These are phyloP conservation scores for Colletotrichum lini DNA, from an alignment of 2,329 filamentous ascomycete genomes.

Conservation along the genomic window DNA sequence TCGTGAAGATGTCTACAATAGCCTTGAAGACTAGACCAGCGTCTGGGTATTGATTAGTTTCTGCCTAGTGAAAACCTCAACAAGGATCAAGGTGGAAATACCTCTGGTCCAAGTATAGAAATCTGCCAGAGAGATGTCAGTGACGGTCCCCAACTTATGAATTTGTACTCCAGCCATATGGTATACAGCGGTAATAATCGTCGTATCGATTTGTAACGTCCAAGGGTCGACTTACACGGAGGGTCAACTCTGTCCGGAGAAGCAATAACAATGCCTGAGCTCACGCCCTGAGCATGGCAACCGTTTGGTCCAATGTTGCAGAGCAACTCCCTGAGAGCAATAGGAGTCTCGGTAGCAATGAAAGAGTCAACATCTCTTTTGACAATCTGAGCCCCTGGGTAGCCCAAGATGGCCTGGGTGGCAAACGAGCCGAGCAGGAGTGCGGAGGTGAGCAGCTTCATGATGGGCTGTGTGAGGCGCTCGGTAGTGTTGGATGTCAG, in stretches of 20 bases:
- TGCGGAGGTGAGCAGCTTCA: conserved; percentile 66
- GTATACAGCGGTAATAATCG: neutral
- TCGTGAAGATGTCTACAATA: conserved; percentile 75
- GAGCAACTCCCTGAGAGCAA: conserved; percentile 66
- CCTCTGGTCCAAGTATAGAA: conserved; percentile 83
- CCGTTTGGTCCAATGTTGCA: conserved; percentile 73
- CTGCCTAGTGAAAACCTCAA: neutral
- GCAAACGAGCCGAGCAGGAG: conserved; percentile 66
- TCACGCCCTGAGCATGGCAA: conserved; percentile 62
- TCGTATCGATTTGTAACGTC: neutral
- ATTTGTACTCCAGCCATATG: neutral
- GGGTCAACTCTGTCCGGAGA: conserved; percentile 68
- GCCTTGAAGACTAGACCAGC: conserved; percentile 79
- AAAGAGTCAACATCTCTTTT: conserved; percentile 68
- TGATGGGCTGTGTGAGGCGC: conserved; percentile 56
- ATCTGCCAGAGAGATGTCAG: conserved; percentile 62
- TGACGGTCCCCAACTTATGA: neutral
- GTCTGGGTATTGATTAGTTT: conserved; percentile 57
- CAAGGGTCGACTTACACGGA: conserved; percentile 63
- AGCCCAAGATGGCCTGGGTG: conserved; percentile 65
- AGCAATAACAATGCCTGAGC: conserved; percentile 69
- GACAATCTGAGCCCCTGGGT: conserved; percentile 58
- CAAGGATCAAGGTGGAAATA: neutral
- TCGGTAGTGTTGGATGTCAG: conserved; percentile 39
- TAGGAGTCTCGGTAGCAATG: conserved; percentile 65